Evolutionary conservation across 108 stramenopile genomes (phyloP), one percentile per base, ranked within the genome.

Genomic region (Poteriospumella lacustris): DNA sequence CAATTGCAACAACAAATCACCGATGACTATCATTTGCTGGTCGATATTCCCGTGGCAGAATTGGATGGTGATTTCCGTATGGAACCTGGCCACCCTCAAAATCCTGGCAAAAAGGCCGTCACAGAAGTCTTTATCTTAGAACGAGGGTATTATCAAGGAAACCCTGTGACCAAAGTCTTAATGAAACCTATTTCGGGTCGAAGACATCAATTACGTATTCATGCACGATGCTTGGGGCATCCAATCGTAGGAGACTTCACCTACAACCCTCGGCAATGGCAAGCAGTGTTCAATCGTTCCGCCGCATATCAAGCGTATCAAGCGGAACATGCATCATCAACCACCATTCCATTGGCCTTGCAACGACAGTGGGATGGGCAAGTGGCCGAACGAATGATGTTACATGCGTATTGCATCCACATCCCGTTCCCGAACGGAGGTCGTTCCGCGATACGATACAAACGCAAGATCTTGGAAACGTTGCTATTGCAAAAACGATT

Each of bases 231-330:
- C 39, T 79, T 87, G 15, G 94, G 94, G 24, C 90, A 87, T 86
- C 91, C 93, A 0, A 97, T 97, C 59, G 76, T 94, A 2, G 96
- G 96, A 0, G 96, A 97, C 84, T 85, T 82, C 15, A 90, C 93
- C 3, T 96, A 97, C 68, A 85, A 70, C n/a, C n/a, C n/a, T n/a
- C n/a, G n/a, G n/a, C n/a, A n/a, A n/a, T n/a, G n/a, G n/a, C n/a
- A n/a, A n/a, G n/a, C n/a, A n/a, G n/a, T n/a, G n/a, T n/a, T n/a
- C n/a, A n/a, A n/a, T n/a, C n/a, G n/a, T n/a, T n/a, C n/a, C n/a
- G n/a, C n/a, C n/a, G n/a, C n/a, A n/a, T n/a, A n/a, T n/a, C n/a
- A n/a, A n/a, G n/a, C n/a, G n/a, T n/a, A n/a, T n/a, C n/a, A n/a
- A n/a, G n/a, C n/a, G n/a, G n/a, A n/a, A n/a, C n/a, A n/a, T 52